Base-by-base conservation (phyloP, 2,329 filamentous ascomycete species). In the Paramyrothecium roridum region DNA sequence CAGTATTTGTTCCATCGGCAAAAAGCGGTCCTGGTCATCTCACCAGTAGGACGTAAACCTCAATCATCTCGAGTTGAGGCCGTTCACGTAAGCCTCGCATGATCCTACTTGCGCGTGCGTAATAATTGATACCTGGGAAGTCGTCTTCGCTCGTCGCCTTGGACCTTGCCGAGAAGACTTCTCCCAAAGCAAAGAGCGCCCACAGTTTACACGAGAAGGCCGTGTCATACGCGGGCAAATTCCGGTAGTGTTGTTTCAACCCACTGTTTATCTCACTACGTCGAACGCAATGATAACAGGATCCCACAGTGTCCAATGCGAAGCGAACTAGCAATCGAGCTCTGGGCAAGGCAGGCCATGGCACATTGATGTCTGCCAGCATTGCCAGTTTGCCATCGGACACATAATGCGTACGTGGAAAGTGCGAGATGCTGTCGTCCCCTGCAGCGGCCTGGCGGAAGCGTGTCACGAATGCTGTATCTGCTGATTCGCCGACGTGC, bases 121-220 rank as follows among this genome's bases (percentile, higher is more conserved):
- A 80, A 47, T 78, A 80, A 0, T 60, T 57, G 52, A 78, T 62
- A 0, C 77, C 77, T 1, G 77, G 77, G 52, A 78, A 76, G 1
- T 67, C 61, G 11, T 63, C 60, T 8, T 68, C 68, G 49, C 17
- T 34, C 1, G 67, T 63, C 2, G 70, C 69, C 3, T 71, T 69
- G 1, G 63, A 63, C n/a, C 74, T 65, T 0, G 70, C 72, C 0
- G 76, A 77, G 30, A 77, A 79, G 33, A 75, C 70, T 55, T 79
- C 76, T 0, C 77, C 77, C 7, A 80, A 67, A 0, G 77, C 77
- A 56, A 80, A 76, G 3, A 79, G 48, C 0, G 73, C 74, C 66
- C 73, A 76, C 0, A 79, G 54, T 48, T 77, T 77, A 57, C 73
- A 74, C 19, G 48, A 50, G 19, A 50, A 50, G 21, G 48, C 48